Base-by-base conservation (phyloP, 2,329 filamentous ascomycete genomes). In the Didymella pinodella region DNA sequence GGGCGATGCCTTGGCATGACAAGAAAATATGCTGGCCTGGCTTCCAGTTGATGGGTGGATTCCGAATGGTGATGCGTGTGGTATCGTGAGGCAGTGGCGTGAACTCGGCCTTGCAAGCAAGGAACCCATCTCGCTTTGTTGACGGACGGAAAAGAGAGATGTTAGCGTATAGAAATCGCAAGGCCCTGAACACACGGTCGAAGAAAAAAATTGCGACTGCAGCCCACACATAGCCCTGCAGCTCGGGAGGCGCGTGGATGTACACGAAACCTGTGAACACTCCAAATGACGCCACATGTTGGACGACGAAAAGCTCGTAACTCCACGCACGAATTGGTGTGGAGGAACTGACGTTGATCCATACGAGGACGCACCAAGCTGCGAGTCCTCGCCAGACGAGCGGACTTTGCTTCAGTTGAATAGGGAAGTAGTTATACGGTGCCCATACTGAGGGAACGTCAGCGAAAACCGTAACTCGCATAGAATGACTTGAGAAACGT, bases 291-390 rank as follows among this genome's bases (percentile, higher is more conserved):
- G 85, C 72, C 26, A 91, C 77, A 70, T 92, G 89, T 73, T 92
- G 89, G 3, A 86, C 65, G 16, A 91, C 84, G 70, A 91, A 92
- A 0, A 90, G 59, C 76, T 92, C 89, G 71, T 91, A 91, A 7
- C 83, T 82, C 78, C 87, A 80, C n/a, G 85, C 82, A 5, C 89
- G 83, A 32, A 91, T 78, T 0, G 89, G 89, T 7, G 85, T 82
- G 54, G 90, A 79, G 2, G 87, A 87, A 7, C 85, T 85, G 31
- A 90, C 71, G 20, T 85, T 82, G 36, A 88, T 88, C 88, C 89
- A 91, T 0, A 88, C 76, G 31, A 91, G 75, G 14, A 90, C 75
- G 1, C 76, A 85, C 88, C 88, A 91, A 1, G 88, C 88, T 8
- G 83, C 87, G 2, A 91, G 73, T 7, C 89, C 89, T 64, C 89